Base-by-base conservation (phyloP, 192 early-diverging fungal species). In the Mortierella antarctica region DNA sequence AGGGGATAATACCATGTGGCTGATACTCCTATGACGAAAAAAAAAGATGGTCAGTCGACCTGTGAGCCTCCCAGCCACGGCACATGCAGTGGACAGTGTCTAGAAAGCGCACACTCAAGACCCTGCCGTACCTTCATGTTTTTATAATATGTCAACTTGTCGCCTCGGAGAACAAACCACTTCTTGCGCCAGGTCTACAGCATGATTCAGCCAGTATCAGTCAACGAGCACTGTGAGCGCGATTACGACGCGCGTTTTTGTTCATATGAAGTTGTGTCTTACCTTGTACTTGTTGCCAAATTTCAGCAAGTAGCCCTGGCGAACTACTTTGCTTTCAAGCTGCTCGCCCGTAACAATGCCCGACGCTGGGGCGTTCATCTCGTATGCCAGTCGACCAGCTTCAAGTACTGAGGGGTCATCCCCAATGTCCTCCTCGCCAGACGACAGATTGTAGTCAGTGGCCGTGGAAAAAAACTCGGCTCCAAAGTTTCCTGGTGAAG, bases 161-260 rank as follows among this genome's bases (percentile, higher is more conserved):
- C 85, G 46, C 82, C 86, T 51, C 89, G 67, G 9, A 91, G 62
- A 13, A 90, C 90, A 83, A 91, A 91, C 90, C 87, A 91, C 47
- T 87, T 83, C 47, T 87, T 91, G 55, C 85, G 84, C 90, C 90
- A 91, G 12, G 76, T 86, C 84, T 73, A 65, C 52, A 61, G 13
- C 44, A 17, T 21, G 40, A 17, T 15, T 51, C 21, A 50, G 11
- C 8, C 1, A 21, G 8, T 40, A 57, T 23, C 7, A 15, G 13
- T 48, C 58, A 11, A 50, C 20, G 20, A 0, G 4, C n/a, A 18
- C 1, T 7, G 20, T 18, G 44, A 31, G 14, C n/a, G 15, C 46
- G 13, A 39, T 4, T 31, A 0, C 1, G 14, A 69, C 50, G 4
- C 6, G 5, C 6, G 49, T 17, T 20, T 18, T 20, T 13, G 6